These are phyloP conservation scores for Hylodesmum podocarpum DNA, from an alignment of 306 rosid species.

Conservation along the genomic window DNA sequence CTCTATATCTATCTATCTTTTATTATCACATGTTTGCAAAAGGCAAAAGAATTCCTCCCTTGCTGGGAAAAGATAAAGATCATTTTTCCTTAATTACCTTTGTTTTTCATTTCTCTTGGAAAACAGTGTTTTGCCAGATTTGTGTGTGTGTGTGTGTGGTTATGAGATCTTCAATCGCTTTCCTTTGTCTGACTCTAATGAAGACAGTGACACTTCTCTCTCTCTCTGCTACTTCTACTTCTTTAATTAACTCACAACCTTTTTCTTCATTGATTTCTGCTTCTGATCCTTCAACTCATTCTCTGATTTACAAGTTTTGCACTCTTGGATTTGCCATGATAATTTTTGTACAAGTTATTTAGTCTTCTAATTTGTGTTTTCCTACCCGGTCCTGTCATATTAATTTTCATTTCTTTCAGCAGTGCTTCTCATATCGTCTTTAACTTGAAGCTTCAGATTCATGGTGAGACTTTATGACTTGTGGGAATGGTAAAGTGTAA, in stretches of 20 bases:
- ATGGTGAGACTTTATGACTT: slow-evolving; percentile 4
- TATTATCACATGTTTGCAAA: slow-evolving; percentile 6
- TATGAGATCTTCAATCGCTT: slow-evolving; percentile 62
- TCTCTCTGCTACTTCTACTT: not conserved
- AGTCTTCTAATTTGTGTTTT: slow-evolving; percentile 7
- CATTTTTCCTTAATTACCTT: slow-evolving; percentile 11
- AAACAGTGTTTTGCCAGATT: slow-evolving; percentile 53
- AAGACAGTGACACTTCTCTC: slow-evolving; percentile 64
- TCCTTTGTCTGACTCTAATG: slow-evolving; percentile 59
- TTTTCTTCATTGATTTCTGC: slow-evolving; percentile 42
- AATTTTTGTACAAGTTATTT: not conserved
- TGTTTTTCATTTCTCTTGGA: slow-evolving; percentile 37
- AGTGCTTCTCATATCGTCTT: slow-evolving; percentile 7
- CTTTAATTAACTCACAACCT: slow-evolving; percentile 9
- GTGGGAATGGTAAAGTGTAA: not conserved
- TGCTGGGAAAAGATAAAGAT: slow-evolving; percentile 19
- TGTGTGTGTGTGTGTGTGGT: slow-evolving; percentile 46
- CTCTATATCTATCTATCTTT: not conserved
- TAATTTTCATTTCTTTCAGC: slow-evolving; percentile 9
- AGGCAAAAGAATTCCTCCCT: slow-evolving; percentile 24
- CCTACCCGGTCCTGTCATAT: not conserved
- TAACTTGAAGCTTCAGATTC: slow-evolving; percentile 30
- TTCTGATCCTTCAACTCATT: slow-evolving; percentile 19
- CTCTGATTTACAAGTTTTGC: not conserved
- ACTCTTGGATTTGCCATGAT: not conserved